Conservation (phyloP, 2,329 filamentous ascomycete species). For the Catunica adiposa region DNA sequence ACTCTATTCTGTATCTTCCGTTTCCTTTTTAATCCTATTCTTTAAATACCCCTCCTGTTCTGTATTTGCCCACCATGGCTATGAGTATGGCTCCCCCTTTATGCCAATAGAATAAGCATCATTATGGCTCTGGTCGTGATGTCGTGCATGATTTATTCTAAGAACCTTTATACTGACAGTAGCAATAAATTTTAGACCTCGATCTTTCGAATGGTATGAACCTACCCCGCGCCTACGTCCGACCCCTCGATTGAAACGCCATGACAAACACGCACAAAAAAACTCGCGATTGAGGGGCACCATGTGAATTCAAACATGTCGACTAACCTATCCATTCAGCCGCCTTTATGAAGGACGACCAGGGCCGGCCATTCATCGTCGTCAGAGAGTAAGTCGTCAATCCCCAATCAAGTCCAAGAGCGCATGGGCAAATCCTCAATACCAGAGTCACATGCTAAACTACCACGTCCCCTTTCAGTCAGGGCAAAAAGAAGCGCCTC, state of each 20-base stretch:
- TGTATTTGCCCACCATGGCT: conserved; percentile 21
- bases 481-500: conserved; percentile 93
- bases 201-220: conserved; percentile 65
- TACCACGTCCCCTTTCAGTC: conserved; percentile 34
- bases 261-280: background rate
- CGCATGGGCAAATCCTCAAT: conserved; percentile 1
- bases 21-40: conserved; percentile 7
- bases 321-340: conserved; percentile 26
- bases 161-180: background rate
- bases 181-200: conserved; percentile 39
- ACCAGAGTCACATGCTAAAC: conserved; percentile 16
- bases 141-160: background rate
- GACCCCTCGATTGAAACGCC: conserved; percentile 1
- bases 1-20: conserved; percentile 3
- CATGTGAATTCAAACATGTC: background rate
- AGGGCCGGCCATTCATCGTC: conserved; percentile 92
- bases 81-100: conserved; percentile 22
- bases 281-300: conserved; percentile 10
- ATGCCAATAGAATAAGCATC: background rate
- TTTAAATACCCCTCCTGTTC: conserved; percentile 13
- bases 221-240: background rate
- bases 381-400: conserved; percentile 71
- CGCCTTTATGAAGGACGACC: conserved; percentile 84
- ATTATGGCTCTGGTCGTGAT: background rate
- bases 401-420: background rate